Evolutionary conservation across 441 rosid genomes (phyloP).

Genomic region (Croton setiger): DNA sequence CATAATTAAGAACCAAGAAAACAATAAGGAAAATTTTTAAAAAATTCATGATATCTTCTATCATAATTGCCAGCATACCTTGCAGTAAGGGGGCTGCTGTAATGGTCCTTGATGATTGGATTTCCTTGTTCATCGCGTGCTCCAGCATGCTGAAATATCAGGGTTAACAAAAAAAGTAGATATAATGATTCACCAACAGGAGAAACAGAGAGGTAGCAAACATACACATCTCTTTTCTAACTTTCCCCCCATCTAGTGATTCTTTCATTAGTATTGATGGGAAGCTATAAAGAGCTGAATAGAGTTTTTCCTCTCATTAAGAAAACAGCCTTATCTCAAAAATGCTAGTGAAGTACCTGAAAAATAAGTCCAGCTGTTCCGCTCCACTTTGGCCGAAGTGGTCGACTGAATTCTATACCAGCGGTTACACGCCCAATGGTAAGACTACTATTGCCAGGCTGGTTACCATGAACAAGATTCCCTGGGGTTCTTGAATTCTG

Average conservation of each 20-base stretch:
- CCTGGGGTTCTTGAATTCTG: conserved; percentile 96
- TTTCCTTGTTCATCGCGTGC: conserved; percentile 77
- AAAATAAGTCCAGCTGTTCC: conserved; percentile 80
- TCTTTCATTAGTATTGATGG: not conserved
- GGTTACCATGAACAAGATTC: conserved; percentile 83
- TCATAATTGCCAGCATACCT: conserved; percentile 48
- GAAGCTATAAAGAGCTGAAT: conserved; percentile 2
- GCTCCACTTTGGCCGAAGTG: conserved; percentile 95
- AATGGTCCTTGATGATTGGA: conserved; percentile 79
- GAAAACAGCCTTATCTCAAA: not conserved
- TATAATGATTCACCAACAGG: not conserved
- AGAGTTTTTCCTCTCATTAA: not conserved
- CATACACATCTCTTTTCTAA: not conserved
- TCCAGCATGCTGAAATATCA: conserved; percentile 61
- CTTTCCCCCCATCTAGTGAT: not conserved
- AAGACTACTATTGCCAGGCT: conserved; percentile 55
- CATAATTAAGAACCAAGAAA: conserved; percentile 12
- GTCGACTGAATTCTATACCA: conserved; percentile 85
- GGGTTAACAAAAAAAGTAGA: conserved; percentile 9
- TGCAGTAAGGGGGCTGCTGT: conserved; percentile 85
- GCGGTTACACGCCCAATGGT: conserved; percentile 80
- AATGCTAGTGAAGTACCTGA: conserved; percentile 50
- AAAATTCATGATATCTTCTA: not conserved
- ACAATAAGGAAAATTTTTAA: not conserved
- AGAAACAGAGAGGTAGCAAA: not conserved